Evolutionary conservation across 768 basidiomycete genomes (phyloP), one percentile per base, ranked within the genome.

Genomic region (Mycena polygramma): DNA sequence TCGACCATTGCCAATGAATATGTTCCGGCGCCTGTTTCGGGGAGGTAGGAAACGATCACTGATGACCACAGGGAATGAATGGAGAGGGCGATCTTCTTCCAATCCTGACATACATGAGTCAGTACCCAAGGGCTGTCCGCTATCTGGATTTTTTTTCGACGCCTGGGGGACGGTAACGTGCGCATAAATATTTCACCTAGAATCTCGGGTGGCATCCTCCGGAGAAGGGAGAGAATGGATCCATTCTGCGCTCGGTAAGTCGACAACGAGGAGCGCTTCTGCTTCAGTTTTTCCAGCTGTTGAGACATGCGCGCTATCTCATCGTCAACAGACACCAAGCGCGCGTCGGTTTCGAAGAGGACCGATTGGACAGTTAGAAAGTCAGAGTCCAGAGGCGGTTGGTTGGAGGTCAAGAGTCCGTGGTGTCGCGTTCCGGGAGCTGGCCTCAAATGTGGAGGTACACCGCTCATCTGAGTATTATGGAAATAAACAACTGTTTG

Each of bases 31-130:
- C 15, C 41, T 15, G 48, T 4, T n/a, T 49, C 35, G 35, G 36
- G 48, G 24, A 48, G 46, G 6, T 19, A 4, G 43, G 48, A 30
- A 24, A 4, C 7, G 7, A 60, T n/a, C 2, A 17, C 30, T 6
- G 6, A 39, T n/a, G 45, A 60, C 58, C 58, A 60, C 19, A 60
- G 14, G 2, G 26, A 46, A 35, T 30, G 39, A 13, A 20, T 48
- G 74, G 70, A 35, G n/a, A 67, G 15, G 20, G 51, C 48, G 7
- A 60, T 15, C 13, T 37, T 49, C 24, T 58, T 14, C 66, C 66
- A 60, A 35, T 22, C 39, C 14, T 58, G 1, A 41, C 66, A 24
- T n/a, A 68, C 20, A 3, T 61, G 59, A 1, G 41, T 22, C 20
- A 68, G 22, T 1, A 37, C 0, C 59, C 59, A 68, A 19, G 58